Conservation (phyloP, 208 protist genomes). For the Crithidia expoeki region DNA sequence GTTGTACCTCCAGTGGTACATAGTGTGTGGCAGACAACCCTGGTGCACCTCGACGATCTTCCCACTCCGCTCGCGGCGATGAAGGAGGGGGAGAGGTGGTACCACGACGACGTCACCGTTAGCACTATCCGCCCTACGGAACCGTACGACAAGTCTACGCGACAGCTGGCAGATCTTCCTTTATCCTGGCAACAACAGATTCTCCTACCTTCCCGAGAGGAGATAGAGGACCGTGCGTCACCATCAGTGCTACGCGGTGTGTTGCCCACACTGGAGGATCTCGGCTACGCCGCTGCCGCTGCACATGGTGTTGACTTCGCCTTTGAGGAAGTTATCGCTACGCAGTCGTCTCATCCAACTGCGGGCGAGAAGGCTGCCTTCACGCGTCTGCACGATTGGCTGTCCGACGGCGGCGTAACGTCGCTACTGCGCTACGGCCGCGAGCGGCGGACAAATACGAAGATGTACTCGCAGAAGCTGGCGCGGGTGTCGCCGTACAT, state of each 20-base stretch:
- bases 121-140: constrained; percentile 78
- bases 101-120: constrained; percentile 84
- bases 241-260: constrained; percentile 54
- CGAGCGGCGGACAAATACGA: constrained; percentile 74
- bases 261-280: constrained; percentile 67
- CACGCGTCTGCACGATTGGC: constrained; percentile 67
- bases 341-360: constrained; percentile 66
- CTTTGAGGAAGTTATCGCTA: constrained; percentile 77
- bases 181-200: constrained; percentile 14
- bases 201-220: constrained; percentile 49
- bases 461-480: constrained; percentile 84
- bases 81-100: constrained; percentile 87
- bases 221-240: constrained; percentile 34
- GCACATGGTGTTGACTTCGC: constrained; percentile 38
- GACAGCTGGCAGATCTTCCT: constrained; percentile 38
- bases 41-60: constrained; percentile 91
- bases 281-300: constrained; percentile 67
- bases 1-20: constrained; percentile 40
- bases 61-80: constrained; percentile 76
- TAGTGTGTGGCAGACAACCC: constrained; percentile 88
- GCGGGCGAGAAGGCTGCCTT: constrained; percentile 72
- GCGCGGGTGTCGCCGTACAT: constrained; percentile 84
- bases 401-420: constrained; percentile 64
- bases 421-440: constrained; percentile 76
- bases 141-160: constrained; percentile 66